Conservation (phyloP, 768 basidiomycete genomes). For the Asterophora lycoperdoides region DNA sequence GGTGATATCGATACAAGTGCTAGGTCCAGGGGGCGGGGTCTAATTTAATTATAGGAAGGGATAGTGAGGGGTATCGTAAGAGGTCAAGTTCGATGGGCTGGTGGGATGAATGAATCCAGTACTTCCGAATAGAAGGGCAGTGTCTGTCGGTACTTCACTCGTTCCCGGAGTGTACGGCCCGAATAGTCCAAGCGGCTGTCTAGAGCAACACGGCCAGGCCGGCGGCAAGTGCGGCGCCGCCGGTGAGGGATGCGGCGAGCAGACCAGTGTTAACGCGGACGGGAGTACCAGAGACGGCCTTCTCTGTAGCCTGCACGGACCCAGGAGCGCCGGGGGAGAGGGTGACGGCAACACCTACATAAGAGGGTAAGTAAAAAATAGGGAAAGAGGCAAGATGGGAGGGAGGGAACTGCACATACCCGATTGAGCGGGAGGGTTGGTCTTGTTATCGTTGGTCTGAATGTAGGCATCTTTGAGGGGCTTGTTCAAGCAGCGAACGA, state of each 20-base stretch:
- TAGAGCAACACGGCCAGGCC: conserved; percentile 15
- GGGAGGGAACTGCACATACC: conserved; percentile 57
- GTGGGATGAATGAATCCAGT: too few relatives aligned
- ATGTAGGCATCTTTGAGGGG: conserved; percentile 67
- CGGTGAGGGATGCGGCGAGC: conserved; percentile 9
- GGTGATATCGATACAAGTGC: too few relatives aligned
- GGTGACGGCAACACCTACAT: conserved; percentile 19
- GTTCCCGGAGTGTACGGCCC: too few relatives aligned
- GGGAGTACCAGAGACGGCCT: conserved; percentile 5
- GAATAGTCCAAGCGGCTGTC: background rate
- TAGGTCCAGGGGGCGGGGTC: too few relatives aligned
- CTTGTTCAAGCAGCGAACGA: conserved; percentile 63
- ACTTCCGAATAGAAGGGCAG: too few relatives aligned
- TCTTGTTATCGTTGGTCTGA: conserved; percentile 73
- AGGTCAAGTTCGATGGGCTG: too few relatives aligned
- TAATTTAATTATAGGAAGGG: too few relatives aligned
- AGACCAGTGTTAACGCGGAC: conserved; percentile 8
- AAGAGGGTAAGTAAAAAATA: conserved; percentile 44
- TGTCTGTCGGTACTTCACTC: too few relatives aligned
- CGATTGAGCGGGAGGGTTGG: conserved; percentile 50
- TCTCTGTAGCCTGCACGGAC: conserved; percentile 26
- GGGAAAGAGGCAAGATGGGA: too few relatives aligned
- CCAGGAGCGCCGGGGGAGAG: conserved; percentile 32
- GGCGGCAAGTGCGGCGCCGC: conserved; percentile 15
- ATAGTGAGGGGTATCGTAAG: too few relatives aligned